Conservation (phyloP, 768 basidiomycete species). For the Lentinula guzmanii region DNA sequence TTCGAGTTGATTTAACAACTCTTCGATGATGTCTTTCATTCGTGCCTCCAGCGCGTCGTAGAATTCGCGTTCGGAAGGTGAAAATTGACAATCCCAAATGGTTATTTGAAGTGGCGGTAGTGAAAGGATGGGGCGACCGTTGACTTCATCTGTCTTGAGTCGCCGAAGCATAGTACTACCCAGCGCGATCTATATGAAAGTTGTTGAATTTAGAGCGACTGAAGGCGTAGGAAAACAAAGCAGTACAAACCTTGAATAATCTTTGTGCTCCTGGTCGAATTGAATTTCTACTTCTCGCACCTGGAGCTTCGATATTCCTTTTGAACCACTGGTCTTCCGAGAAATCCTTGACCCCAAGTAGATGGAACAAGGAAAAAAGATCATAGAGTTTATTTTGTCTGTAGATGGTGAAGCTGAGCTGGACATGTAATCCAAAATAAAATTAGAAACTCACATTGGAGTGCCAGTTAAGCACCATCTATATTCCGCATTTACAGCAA, state of each 20-base stretch:
- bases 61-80: constrained; percentile 69
- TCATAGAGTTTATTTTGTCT: constrained; percentile 92
- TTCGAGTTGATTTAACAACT: constrained; percentile 40
- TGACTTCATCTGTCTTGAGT: constrained; percentile 62
- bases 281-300: constrained; percentile 72
- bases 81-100: constrained; percentile 73
- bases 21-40: constrained; percentile 63
- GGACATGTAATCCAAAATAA: neutral
- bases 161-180: constrained; percentile 87
- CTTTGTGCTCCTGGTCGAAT: constrained; percentile 58
- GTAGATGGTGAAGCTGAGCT: neutral
- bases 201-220: neutral
- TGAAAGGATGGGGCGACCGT: constrained; percentile 78
- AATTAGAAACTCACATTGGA: constrained; percentile 47
- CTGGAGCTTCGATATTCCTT: constrained; percentile 74
- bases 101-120: constrained; percentile 72
- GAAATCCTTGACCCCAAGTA: constrained; percentile 77
- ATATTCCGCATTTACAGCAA: constrained; percentile 72
- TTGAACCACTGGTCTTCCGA: constrained; percentile 80
- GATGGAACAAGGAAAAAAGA: constrained; percentile 83
- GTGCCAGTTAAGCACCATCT: constrained; percentile 89
- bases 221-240: neutral
- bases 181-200: constrained; percentile 54
- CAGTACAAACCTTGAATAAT: neutral
- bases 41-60: constrained; percentile 68